Evolutionary conservation across 2,329 filamentous ascomycete genomes (phyloP), one percentile per base, ranked within the genome.

Genomic region (Aspergillus sp.): DNA sequence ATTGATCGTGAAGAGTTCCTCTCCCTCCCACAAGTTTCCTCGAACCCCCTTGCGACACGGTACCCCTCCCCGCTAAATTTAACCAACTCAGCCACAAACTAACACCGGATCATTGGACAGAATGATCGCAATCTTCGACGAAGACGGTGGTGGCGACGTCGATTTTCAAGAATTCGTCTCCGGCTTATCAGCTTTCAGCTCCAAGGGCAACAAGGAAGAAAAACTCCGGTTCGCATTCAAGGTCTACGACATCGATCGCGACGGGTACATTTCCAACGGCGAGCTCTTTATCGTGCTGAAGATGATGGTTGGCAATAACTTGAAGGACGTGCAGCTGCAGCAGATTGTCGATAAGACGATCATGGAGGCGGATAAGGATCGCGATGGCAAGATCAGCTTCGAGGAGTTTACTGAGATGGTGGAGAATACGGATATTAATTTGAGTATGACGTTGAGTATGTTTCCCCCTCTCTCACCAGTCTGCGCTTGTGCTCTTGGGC

Each of bases 271-370:
- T 75, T 96, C 92, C 83, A 99, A 99, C 79, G 95, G 95, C 72
- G 95, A 99, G 83, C 87, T 99, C 55, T 99, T 98, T 79, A 98
- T 99, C 73, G 95, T 99, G 74, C 85, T 99, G 73, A 99, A 99
- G 90, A 99, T 99, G 95, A 99, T 99, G 95, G 95, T 99, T 55
- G 95, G 95, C 63, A 97, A 91, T 83, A 99, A 99, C 80, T 83
- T 99, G 74, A 99, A 99, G 85, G 95, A 99, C 79, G 92, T 97
- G 81, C 95, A 99, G 82, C 82, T 99, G 77, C 95, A 99, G 83
- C 95, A 88, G 87, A 99, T 99, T 77, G 95, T 99, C 70, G 95
- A 99, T 83, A 99, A 99, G 88, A 99, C 95, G 63, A 98, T 99
- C 77, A 98, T 98, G 95, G 95, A 99, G 83, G 95, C 95, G 53